phyloP scores from a whole-genome alignment of 106 monocot genomes.

The Narthecium ossifragum region DNA sequence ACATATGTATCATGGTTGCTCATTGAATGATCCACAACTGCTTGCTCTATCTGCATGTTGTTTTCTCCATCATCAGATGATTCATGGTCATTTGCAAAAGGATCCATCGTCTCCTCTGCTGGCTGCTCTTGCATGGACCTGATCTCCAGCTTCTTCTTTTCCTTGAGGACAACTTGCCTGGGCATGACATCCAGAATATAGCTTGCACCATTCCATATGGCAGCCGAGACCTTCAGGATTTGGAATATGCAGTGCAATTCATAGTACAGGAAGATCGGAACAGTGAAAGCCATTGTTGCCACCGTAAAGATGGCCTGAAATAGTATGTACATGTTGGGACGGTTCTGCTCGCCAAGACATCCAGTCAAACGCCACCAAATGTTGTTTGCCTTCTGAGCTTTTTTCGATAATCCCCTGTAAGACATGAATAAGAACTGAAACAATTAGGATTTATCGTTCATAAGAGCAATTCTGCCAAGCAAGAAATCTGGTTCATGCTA shows the following conservation, averaged over 20 bases:
- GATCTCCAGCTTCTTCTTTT: slow-evolving; percentile 84
- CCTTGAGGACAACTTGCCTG: slow-evolving; percentile 73
- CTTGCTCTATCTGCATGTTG: too few relatives aligned
- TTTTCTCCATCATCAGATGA: too few relatives aligned
- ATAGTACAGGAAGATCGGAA: slow-evolving; percentile 91
- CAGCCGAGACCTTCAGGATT: slow-evolving; percentile 75
- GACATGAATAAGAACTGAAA: too few relatives aligned
- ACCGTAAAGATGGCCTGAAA: slow-evolving; percentile 84
- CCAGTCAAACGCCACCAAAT: slow-evolving; percentile 89
- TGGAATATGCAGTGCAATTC: slow-evolving; percentile 71
- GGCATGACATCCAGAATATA: slow-evolving; percentile 95
- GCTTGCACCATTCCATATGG: slow-evolving; percentile 86
- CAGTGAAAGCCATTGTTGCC: slow-evolving; percentile 76
- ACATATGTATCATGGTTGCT: too few relatives aligned
- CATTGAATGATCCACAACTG: too few relatives aligned
- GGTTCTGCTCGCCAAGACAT: slow-evolving; percentile 74
- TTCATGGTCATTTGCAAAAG: too few relatives aligned
- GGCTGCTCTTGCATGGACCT: slow-evolving; percentile 22
- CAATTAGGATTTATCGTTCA: too few relatives aligned
- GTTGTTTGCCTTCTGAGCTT: slow-evolving; percentile 92
- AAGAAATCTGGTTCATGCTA: too few relatives aligned
- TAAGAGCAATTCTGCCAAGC: too few relatives aligned
- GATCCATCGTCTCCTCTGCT: too few relatives aligned
- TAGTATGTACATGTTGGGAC: slow-evolving; percentile 83
- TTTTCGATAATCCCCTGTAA: slow-evolving; percentile 93